phyloP scores from a whole-genome alignment of 768 basidiomycete species.

The Chlorophyllum brunneum region DNA sequence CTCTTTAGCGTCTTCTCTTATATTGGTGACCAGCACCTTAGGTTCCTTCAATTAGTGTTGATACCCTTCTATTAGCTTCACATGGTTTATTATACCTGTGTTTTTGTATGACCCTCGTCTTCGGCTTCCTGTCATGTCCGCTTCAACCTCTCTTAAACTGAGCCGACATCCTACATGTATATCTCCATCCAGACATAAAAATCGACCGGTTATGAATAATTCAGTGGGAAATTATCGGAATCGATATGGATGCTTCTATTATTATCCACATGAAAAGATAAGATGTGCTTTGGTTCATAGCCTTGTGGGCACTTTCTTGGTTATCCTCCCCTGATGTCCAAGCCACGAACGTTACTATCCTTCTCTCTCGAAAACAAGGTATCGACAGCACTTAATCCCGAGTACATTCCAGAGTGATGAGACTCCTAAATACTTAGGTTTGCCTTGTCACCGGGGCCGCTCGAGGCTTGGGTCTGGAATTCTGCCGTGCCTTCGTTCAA shows the following conservation, averaged over 20 bases:
- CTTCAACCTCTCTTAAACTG: slow-evolving; percentile 16
- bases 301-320: too few relatives aligned
- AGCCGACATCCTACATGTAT: slow-evolving; percentile 1
- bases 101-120: slow-evolving; percentile 18
- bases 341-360: slow-evolving; percentile 56
- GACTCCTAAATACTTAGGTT: slow-evolving; percentile 44
- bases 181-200: neutral
- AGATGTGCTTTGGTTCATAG: too few relatives aligned
- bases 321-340: slow-evolving; percentile 12
- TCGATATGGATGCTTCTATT: too few relatives aligned
- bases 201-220: neutral
- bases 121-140: slow-evolving; percentile 17
- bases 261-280: too few relatives aligned
- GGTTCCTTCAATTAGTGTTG: slow-evolving; percentile 36
- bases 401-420: neutral
- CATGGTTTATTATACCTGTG: slow-evolving; percentile 26
- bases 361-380: slow-evolving; percentile 84
- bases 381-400: slow-evolving; percentile 5
- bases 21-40: slow-evolving; percentile 17
- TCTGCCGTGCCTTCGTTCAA: slow-evolving; percentile 86
- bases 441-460: slow-evolving; percentile 94
- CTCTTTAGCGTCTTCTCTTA: slow-evolving; percentile 31
- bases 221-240: too few relatives aligned
- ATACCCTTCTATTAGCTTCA: slow-evolving; percentile 37
- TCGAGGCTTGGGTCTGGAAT: slow-evolving; percentile 84